These are phyloP conservation scores for Magnolia officinalis DNA, from an alignment of 164 flowering plant genomes.

Conservation along the genomic window DNA sequence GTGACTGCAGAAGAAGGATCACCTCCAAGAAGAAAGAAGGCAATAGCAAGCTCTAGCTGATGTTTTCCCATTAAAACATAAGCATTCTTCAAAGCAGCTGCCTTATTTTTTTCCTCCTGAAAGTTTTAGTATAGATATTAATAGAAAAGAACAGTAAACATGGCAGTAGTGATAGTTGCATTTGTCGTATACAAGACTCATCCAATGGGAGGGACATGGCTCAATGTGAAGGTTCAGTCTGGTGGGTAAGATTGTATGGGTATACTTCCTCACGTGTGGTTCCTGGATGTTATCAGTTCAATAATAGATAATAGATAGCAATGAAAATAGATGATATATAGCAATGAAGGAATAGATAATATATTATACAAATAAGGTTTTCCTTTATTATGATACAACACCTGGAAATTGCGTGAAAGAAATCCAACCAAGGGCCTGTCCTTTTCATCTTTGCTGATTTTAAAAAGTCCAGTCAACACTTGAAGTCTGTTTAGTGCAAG, in stretches of 20 bases:
- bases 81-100: slow-evolving; percentile 97
- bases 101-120: slow-evolving; percentile 90
- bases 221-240: no score
- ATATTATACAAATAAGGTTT: no score
- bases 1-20: slow-evolving; percentile 80
- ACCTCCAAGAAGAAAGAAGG: slow-evolving; percentile 96
- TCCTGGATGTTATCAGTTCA: no score
- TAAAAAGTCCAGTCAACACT: slow-evolving; percentile 92
- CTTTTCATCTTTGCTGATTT: slow-evolving; percentile 91
- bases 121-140: slow-evolving; percentile 11
- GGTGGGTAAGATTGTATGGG: no score
- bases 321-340: no score
- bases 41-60: slow-evolving; percentile 90
- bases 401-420: slow-evolving; percentile 96
- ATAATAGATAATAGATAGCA: no score
- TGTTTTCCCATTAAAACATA: slow-evolving; percentile 95
- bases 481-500: slow-evolving; percentile 84
- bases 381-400: slow-evolving; percentile 17
- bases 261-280: no score
- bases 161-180: neutral
- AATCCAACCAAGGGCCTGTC: slow-evolving; percentile 94
- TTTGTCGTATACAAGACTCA: neutral
- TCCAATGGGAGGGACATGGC: no score
- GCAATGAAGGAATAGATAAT: no score
- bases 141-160: neutral